Evolutionary conservation across 1,284 basidiomycete genomes (phyloP).

Genomic region (Heterobasidion annosum): DNA sequence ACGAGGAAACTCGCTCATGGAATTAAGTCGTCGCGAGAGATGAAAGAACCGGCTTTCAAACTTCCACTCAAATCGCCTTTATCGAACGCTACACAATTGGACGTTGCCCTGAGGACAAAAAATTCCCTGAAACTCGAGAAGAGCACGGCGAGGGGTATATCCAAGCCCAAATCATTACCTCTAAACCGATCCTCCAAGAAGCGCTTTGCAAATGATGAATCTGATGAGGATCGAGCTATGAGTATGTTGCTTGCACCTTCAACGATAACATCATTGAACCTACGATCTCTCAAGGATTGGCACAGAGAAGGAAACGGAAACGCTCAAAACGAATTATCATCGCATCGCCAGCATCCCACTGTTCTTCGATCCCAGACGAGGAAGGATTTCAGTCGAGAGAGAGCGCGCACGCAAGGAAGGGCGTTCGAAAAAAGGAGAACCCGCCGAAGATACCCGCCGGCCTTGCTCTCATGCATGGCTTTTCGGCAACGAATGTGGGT

Average conservation of each 20-base stretch:
- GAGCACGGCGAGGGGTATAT: neutral
- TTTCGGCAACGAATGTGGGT: conserved; percentile 61
- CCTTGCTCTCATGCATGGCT: conserved; percentile 67
- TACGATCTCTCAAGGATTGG: conserved; percentile 30
- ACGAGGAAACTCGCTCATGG: neutral
- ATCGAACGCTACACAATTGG: too few species aligned
- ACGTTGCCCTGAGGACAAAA: neutral
- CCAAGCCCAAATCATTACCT: neutral
- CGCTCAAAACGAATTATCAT: conserved; percentile 44
- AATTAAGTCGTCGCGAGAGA: neutral
- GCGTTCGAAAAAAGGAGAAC: conserved; percentile 11
- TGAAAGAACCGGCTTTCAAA: neutral
- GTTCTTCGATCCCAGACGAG: neutral
- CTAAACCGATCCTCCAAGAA: neutral
- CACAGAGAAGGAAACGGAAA: conserved; percentile 47
- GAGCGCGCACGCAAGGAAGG: conserved; percentile 6
- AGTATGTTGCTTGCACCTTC: conserved; percentile 14
- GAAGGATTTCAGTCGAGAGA: neutral
- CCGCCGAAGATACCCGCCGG: conserved; percentile 28
- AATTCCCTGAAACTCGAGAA: neutral
- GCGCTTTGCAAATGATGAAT: conserved; percentile 7
- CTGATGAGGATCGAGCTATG: conserved; percentile 18
- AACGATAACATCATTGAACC: neutral
- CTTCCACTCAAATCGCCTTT: too few species aligned
- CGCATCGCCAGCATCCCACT: conserved; percentile 18